Conservation (phyloP, 257 asterid genomes). For the Salvia rosmarinus region DNA sequence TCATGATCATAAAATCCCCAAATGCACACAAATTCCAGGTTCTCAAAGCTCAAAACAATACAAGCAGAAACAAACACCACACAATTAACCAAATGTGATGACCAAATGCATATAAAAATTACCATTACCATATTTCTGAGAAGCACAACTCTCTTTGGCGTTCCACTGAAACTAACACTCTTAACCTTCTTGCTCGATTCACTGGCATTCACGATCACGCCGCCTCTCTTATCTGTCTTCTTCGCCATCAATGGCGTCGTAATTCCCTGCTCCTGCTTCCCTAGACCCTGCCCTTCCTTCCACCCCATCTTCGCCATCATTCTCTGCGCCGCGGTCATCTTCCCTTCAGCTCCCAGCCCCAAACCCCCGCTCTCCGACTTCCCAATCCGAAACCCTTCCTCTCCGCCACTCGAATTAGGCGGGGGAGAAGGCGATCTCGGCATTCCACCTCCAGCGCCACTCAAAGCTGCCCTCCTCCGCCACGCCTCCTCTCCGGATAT, state of each 20-base stretch:
- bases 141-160: constrained; percentile 80
- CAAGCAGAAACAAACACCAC: not conserved
- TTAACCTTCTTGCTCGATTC: constrained; percentile 82
- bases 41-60: constrained; percentile 23
- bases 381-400: constrained; percentile 78
- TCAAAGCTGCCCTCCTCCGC: constrained; percentile 85
- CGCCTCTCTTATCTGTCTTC: constrained; percentile 94
- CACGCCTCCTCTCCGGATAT: constrained; percentile 98
- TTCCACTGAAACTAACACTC: constrained; percentile 78
- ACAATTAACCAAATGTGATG: not conserved
- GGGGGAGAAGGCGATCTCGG: constrained; percentile 73
- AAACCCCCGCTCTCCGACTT: constrained; percentile 87
- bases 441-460: constrained; percentile 46
- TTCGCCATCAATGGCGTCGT: constrained; percentile 88
- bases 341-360: constrained; percentile 91
- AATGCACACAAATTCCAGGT: not conserved
- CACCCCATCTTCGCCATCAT: constrained; percentile 99
- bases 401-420: constrained; percentile 44
- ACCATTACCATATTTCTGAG: constrained; percentile 85
- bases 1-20: not conserved
- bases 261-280: constrained; percentile 93
- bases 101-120: not conserved
- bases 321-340: constrained; percentile 96
- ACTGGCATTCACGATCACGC: constrained; percentile 85
- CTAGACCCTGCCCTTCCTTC: constrained; percentile 93